Base-by-base conservation (phyloP, 345 rosid species). In the Eutrema yunnanense region DNA sequence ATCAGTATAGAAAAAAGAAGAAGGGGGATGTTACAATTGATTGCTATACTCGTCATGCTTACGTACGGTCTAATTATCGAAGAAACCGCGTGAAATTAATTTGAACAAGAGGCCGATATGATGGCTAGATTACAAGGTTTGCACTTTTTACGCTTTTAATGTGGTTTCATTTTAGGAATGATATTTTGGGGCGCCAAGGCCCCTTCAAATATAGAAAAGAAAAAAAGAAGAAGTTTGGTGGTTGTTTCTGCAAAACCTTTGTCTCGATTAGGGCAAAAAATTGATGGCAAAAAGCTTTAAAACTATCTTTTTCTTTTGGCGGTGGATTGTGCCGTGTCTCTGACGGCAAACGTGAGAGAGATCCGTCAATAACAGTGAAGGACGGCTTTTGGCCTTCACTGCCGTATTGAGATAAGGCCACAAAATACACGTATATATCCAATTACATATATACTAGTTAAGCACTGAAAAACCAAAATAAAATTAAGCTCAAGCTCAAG, bases 321-420 rank as follows among this genome's bases (percentile, higher is more conserved):
- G 78, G 66, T 74, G 61, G 72, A 51, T 74, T 60, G 4, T 60
- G 74, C 79, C 79, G 79, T 75, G 58, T 14, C 38, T 60, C 69
- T 26, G 50, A 75, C 6, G 79, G 79, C 79, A 75, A 52, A 67
- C 7, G 33, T 68, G 73, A 74, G 32, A 58, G 40, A 32, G 62
- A 4, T 16, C 55, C 8, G 47, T 56, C 10, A 46, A n/a, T 34
- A 49, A 47, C 66, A 58, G 37, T 40, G 67, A 19, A 19, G 19
- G 19, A 67, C 57, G 26, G 13, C 5, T 30, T 26, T 32, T 43
- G 55, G 54, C 68, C 13, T 9, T 33, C 73, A 8, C 60, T 67
- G 37, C 67, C 62, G 40, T 60, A 42, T 67, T 14, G n/a, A 59
- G 62, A 67, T 50, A 66, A 67, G 73, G 19, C 4, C 46, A 50